phyloP scores from a whole-genome alignment of 495 filamentous ascomycete genomes.

The Daldinia decipiens region DNA sequence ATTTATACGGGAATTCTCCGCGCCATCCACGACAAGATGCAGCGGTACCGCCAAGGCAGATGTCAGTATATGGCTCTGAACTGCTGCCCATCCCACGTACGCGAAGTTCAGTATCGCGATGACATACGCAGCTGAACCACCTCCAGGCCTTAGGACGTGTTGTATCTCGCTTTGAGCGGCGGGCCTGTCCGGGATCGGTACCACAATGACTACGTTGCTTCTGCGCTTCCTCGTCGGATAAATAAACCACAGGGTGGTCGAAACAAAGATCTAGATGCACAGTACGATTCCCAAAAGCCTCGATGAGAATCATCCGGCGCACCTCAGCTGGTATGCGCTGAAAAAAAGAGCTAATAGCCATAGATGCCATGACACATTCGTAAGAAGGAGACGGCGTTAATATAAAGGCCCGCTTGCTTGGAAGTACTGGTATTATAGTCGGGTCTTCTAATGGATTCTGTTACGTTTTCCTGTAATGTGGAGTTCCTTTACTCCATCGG shows the following conservation, averaged over 20 bases:
- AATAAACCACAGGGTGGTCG: not conserved
- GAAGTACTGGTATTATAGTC: not conserved
- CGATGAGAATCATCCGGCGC: not conserved
- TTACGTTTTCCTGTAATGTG: not conserved
- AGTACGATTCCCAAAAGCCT: not conserved
- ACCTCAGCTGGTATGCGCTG: not conserved
- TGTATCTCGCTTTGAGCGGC: not conserved
- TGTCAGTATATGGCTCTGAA: not conserved
- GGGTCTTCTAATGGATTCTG: not conserved
- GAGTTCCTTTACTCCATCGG: conserved; percentile 1
- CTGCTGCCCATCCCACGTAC: not conserved
- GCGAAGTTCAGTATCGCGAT: not conserved
- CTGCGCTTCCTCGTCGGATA: not conserved
- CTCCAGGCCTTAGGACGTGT: not conserved
- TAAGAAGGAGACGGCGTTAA: not conserved
- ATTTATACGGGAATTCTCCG: not conserved
- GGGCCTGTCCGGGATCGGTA: not conserved
- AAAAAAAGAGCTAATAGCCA: not conserved
- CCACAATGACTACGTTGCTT: not conserved
- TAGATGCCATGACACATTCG: not conserved
- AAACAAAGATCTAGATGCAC: not conserved
- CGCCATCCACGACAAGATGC: not conserved
- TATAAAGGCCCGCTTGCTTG: not conserved
- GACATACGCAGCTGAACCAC: not conserved
- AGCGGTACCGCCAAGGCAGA: not conserved